Evolutionary conservation across 2,329 filamentous ascomycete species (phyloP), one percentile per base, ranked within the genome.

Genomic region (Colletotrichum destructivum): DNA sequence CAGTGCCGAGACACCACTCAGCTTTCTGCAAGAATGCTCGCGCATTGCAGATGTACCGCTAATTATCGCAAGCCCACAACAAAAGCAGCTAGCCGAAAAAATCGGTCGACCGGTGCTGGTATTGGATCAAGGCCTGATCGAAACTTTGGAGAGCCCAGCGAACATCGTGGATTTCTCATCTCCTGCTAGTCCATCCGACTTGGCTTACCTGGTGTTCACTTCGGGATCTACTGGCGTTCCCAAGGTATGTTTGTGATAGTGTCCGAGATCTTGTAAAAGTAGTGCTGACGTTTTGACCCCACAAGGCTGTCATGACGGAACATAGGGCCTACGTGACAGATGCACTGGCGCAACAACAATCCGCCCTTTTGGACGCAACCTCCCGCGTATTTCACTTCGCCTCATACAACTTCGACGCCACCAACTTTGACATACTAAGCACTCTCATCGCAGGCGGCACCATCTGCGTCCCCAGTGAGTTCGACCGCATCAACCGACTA

Each of bases 371-470:
- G 13, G 49, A 8, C 2, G 26, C 65, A 11, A 11, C 23, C 2
- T 52, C 62, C 2, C 85, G 92, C 4, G 87, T 91, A 4, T 69
- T 90, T n/a, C 87, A 89, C 70, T 87, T 88, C 62, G 87, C 86
- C 1, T 84, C 84, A 7, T 88, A 86, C 73, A 87, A 86, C 3
- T 88, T 88, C 44, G 87, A 90, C 61, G 82, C 86, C 3, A 85
- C 84, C 13, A 79, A 90, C 0, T 77, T 85, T 0, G 88, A 90
- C 71, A 84, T 87, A 0, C 79, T 90, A 15, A 83, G 84, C 2
- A 84, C 88, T 0, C 80, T 91, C 6, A 82, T 87, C 12, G 80
- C 85, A 35, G 90, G 90, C 21, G 90, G 87, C 0, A 90, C 87
- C 66, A 82, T 92, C 12, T 91, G 89, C 70, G 82, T 91, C 0